phyloP scores from a whole-genome alignment of 1,139 yeast genomes.

The Candida sanyaensis region DNA sequence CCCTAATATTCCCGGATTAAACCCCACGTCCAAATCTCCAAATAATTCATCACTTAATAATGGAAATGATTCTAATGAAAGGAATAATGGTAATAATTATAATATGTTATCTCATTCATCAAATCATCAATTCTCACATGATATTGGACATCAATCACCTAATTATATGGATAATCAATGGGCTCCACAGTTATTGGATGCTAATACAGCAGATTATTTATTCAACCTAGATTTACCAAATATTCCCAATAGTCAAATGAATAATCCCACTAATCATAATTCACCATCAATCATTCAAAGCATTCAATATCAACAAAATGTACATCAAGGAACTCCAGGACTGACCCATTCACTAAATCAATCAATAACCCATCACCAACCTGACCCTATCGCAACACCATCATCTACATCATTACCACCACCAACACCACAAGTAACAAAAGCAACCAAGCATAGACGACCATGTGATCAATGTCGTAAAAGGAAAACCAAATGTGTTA shows the following conservation, averaged over 20 bases:
- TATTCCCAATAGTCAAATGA: constrained; percentile 4
- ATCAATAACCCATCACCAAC: background rate
- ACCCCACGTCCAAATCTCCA: background rate
- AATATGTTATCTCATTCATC: background rate
- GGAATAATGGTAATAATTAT: background rate
- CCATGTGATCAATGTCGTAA: constrained; percentile 75
- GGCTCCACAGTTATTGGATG: constrained; percentile 23
- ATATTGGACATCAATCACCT: constrained; percentile 24
- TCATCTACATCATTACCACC: constrained; percentile 7
- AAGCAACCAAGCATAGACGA: constrained; percentile 31
- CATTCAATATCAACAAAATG: constrained; percentile 36
- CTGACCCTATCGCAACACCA: constrained; percentile 6
- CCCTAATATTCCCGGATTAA: background rate
- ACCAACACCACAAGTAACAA: constrained; percentile 9
- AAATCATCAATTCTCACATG: background rate
- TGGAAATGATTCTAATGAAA: background rate
- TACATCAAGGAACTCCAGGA: constrained; percentile 12
- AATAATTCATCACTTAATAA: background rate
- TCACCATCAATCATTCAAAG: constrained; percentile 27
- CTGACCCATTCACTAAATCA: background rate
- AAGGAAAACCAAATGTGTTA: constrained; percentile 64
- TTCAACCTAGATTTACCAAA: constrained; percentile 27
- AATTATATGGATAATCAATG: constrained; percentile 36
- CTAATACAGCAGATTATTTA: constrained; percentile 34
- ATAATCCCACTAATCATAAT: constrained; percentile 14